phyloP scores from a whole-genome alignment of 768 basidiomycete species.

The Mycena crocata region DNA sequence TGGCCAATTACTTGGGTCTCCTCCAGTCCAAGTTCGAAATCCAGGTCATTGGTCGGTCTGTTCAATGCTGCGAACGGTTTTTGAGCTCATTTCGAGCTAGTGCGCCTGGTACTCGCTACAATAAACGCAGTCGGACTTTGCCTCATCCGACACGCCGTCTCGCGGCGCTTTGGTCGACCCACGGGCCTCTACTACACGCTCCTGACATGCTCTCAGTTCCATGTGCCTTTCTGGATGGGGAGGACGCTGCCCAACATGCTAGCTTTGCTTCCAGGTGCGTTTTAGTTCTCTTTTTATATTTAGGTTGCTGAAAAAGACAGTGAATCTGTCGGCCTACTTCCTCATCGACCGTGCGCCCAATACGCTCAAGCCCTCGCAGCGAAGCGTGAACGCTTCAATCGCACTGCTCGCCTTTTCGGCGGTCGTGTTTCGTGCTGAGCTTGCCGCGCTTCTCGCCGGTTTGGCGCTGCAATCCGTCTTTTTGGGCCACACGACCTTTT shows the following conservation, averaged over 20 bases:
- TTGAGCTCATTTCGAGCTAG: conserved; percentile 51
- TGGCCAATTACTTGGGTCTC: conserved; percentile 55
- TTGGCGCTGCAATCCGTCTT: conserved; percentile 67
- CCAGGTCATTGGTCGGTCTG: conserved; percentile 73
- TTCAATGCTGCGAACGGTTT: background rate
- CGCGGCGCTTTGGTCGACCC: conserved; percentile 69
- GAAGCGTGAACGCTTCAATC: conserved; percentile 56
- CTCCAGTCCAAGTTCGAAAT: conserved; percentile 70
- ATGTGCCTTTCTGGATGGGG: conserved; percentile 93
- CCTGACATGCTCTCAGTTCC: conserved; percentile 88
- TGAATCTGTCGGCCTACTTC: conserved; percentile 66
- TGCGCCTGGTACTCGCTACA: conserved; percentile 77
- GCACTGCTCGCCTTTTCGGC: conserved; percentile 73
- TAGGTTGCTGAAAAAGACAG: conserved; percentile 45
- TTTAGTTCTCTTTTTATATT: background rate
- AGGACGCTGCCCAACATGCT: conserved; percentile 96
- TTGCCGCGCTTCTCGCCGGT: conserved; percentile 74
- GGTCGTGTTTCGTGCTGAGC: conserved; percentile 84
- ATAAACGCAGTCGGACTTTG: conserved; percentile 73
- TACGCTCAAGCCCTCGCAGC: conserved; percentile 49
- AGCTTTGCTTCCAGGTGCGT: conserved; percentile 80
- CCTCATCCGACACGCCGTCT: conserved; percentile 71
- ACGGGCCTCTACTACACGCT: conserved; percentile 72
- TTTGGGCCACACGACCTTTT: conserved; percentile 54
- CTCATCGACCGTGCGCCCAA: conserved; percentile 59